Evolutionary conservation across 192 early-diverging fungal species (phyloP).

Genomic region (Backusella circina): DNA sequence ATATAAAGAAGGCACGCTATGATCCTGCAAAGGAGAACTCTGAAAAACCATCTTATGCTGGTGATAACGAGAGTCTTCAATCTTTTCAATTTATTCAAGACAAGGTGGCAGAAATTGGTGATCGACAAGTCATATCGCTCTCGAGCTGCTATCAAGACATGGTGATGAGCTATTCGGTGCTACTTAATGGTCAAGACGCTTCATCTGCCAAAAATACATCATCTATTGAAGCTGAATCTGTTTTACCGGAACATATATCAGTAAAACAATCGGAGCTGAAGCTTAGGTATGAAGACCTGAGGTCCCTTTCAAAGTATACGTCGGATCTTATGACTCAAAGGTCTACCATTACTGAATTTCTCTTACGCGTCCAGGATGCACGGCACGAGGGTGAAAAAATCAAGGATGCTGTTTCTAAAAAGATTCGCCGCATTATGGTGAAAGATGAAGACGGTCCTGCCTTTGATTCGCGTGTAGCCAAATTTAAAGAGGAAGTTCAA

Average conservation of each 20-base stretch:
- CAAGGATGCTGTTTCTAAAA: conserved; percentile 18
- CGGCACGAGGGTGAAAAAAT: conserved; percentile 31
- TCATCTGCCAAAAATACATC: not conserved
- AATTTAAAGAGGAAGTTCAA: conserved; percentile 9
- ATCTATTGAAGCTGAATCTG: not conserved
- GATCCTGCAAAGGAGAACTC: conserved; percentile 12
- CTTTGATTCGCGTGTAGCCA: conserved; percentile 7
- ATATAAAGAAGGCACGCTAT: conserved; percentile 28
- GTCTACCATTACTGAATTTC: conserved; percentile 26
- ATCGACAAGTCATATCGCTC: conserved; percentile 18
- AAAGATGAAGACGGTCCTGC: conserved; percentile 8
- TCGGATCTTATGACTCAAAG: conserved; percentile 25
- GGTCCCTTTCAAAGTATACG: conserved; percentile 15
- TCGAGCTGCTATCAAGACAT: conserved; percentile 15
- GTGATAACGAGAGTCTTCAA: conserved; percentile 24
- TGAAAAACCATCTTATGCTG: conserved; percentile 19
- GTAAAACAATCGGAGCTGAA: conserved; percentile 18
- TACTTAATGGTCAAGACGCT: not conserved
- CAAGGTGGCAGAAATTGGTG: conserved; percentile 20
- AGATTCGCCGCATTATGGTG: conserved; percentile 20
- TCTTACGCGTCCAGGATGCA: conserved; percentile 20
- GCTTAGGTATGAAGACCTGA: conserved; percentile 5
- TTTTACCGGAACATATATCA: conserved; percentile 10
- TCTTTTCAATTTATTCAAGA: conserved; percentile 17
- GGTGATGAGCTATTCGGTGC: conserved; percentile 14